phyloP scores from a whole-genome alignment of 75 land plant species.

The Larix kaempferi region DNA sequence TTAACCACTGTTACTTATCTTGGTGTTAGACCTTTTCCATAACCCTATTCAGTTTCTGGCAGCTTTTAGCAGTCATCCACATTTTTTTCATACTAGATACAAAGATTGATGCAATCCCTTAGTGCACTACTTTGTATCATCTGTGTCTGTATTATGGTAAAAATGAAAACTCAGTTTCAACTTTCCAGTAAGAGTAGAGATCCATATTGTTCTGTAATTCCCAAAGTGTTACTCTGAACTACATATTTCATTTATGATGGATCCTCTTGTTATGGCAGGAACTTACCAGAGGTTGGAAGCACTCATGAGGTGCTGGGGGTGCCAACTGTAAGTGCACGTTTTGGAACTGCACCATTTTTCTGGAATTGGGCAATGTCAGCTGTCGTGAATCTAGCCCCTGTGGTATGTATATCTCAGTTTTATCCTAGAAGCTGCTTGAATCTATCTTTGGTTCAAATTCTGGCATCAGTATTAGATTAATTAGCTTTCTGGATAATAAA shows the following conservation, averaged over 20 bases:
- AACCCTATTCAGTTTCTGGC: not conserved
- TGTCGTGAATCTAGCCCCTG: slow-evolving; percentile 67
- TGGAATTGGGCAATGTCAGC: slow-evolving; percentile 96
- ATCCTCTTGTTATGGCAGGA: slow-evolving; percentile 39
- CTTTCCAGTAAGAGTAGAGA: not conserved
- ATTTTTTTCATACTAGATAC: not conserved
- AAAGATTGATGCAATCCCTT: not conserved
- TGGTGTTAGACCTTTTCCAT: not conserved
- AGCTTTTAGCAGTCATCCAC: not conserved
- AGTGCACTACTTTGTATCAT: not conserved
- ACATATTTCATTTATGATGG: not conserved
- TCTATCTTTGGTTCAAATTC: not conserved
- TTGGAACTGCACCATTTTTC: slow-evolving; percentile 91
- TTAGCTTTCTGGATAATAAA: not conserved
- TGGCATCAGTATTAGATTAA: not conserved
- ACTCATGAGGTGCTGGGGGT: slow-evolving; percentile 73
- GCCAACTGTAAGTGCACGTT: slow-evolving; percentile 92
- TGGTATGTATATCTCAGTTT: slow-evolving; percentile 24
- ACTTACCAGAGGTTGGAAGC: slow-evolving; percentile 85
- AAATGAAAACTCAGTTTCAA: not conserved
- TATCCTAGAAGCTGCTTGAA: not conserved
- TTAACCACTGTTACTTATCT: not conserved
- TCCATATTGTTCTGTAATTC: not conserved
- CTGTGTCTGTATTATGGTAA: not conserved
- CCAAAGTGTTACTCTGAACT: not conserved